Evolutionary conservation across 164 flowering plant species (phyloP).

Genomic region (Magnolia kwangsiensis): DNA sequence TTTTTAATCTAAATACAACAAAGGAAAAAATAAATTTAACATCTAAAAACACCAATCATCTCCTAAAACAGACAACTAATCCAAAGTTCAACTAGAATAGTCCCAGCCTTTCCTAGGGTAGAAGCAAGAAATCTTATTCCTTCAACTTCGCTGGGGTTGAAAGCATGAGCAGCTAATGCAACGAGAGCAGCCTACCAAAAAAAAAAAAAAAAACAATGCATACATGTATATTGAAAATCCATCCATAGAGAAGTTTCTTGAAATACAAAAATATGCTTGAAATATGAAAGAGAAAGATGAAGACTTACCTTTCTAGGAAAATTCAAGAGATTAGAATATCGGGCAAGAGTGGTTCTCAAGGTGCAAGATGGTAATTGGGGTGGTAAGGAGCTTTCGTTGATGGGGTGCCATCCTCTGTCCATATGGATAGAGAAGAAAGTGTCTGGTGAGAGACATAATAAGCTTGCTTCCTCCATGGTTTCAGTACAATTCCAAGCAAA

Average conservation of each 20-base stretch:
- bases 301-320: conserved; percentile 75
- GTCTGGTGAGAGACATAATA: conserved; percentile 65
- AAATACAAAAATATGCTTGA: not conserved
- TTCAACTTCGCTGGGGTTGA: conserved; percentile 68
- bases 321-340: conserved; percentile 77
- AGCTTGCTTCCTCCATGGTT: conserved; percentile 61
- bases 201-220: not conserved
- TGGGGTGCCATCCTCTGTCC: conserved; percentile 73
- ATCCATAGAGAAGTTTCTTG: not conserved
- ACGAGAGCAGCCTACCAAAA: conserved; percentile 50
- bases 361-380: conserved; percentile 85
- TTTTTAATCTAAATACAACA: too few species aligned
- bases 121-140: conserved; percentile 64
- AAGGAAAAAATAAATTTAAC: too few species aligned
- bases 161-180: conserved; percentile 88
- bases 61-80: too few species aligned
- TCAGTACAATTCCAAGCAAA: conserved; percentile 71
- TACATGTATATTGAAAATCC: conserved; percentile 1
- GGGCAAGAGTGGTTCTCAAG: conserved; percentile 61
- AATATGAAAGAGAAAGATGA: not conserved
- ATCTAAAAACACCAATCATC: too few species aligned
- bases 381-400: conserved; percentile 51
- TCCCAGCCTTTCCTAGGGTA: conserved; percentile 73
- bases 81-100: not conserved
- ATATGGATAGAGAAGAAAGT: conserved; percentile 64